Evolutionary conservation across 257 asterid species (phyloP).

Genomic region (Solanum pennellii): DNA sequence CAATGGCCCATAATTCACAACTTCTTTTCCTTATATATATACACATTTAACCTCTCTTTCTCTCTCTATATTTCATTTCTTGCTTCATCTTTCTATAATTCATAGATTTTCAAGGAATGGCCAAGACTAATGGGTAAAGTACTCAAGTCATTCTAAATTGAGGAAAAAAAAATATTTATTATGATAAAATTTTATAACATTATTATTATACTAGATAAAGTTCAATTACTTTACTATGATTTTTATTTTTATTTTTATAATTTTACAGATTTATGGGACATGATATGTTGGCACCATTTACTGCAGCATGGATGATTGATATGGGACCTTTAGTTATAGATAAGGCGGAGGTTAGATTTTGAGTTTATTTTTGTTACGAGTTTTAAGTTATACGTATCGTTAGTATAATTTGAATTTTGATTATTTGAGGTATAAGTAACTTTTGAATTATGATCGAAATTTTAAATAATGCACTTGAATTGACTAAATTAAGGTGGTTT

Average conservation of each 20-base stretch:
- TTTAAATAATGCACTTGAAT: rapidly evolving
- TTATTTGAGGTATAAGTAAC: too few species aligned
- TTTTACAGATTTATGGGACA: conserved; percentile 64
- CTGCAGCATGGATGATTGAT: conserved; percentile 81
- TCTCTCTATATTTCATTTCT: neutral
- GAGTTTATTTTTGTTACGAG: neutral
- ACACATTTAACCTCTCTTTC: neutral
- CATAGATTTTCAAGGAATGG: neutral
- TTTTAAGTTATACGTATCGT: neutral
- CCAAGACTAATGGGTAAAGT: neutral
- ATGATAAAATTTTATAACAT: neutral
- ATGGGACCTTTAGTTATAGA: conserved; percentile 67
- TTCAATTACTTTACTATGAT: neutral
- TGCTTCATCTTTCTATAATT: neutral
- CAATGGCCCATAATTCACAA: neutral
- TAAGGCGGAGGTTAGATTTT: conserved; percentile 47
- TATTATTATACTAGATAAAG: neutral
- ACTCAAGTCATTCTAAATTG: neutral
- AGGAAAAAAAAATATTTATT: neutral
- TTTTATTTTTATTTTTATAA: too few species aligned
- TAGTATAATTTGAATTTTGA: too few species aligned
- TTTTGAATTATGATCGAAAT: rapidly evolving
- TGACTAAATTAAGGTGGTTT: too few species aligned
- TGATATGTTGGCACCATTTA: conserved; percentile 91
- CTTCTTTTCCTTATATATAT: neutral